These are phyloP conservation scores for Rhynchosporium agropyri DNA, from an alignment of 2,329 filamentous ascomycete genomes.

Conservation along the genomic window DNA sequence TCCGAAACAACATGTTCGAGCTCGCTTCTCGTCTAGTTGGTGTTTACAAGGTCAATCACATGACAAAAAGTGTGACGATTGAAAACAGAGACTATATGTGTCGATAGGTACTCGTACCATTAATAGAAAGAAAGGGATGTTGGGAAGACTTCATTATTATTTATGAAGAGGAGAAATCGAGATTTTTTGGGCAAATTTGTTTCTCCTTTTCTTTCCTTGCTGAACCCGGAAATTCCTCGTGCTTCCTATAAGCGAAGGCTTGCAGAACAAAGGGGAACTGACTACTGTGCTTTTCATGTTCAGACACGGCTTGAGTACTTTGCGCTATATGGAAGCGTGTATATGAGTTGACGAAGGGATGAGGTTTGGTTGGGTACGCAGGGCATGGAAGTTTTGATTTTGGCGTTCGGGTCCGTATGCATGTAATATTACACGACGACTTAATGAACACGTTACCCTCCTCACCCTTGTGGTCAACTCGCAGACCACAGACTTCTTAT, in stretches of 20 bases:
- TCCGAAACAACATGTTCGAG: conserved; percentile 99
- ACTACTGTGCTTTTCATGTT: too few relatives aligned
- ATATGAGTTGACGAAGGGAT: conserved; percentile 19
- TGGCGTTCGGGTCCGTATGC: conserved; percentile 23
- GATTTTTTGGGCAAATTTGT: too few relatives aligned
- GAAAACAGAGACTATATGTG: conserved; percentile 76
- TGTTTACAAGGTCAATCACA: conserved; percentile 99
- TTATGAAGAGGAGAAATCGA: too few relatives aligned
- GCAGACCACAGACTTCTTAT: background rate
- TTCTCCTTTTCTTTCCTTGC: too few relatives aligned
- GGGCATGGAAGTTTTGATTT: conserved; percentile 13
- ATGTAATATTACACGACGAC: conserved; percentile 30
- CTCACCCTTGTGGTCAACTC: background rate
- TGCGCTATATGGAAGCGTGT: background rate
- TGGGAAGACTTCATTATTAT: too few relatives aligned
- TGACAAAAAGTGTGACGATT: conserved; percentile 91
- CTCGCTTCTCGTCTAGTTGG: conserved; percentile 92
- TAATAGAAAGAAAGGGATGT: too few relatives aligned
- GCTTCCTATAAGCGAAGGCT: too few relatives aligned
- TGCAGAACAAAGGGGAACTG: too few relatives aligned
- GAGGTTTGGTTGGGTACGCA: conserved; percentile 18
- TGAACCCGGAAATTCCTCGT: too few relatives aligned
- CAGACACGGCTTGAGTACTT: conserved; percentile 20
- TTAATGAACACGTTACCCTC: conserved; percentile 23
- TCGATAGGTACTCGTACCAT: too few relatives aligned